A percentile compares a stretch with the other conserved stretches of the same genome.
Evolutionary conservation across 75 land plant species (phyloP).

Genomic region (Chamaecyparis obtusa): DNA sequence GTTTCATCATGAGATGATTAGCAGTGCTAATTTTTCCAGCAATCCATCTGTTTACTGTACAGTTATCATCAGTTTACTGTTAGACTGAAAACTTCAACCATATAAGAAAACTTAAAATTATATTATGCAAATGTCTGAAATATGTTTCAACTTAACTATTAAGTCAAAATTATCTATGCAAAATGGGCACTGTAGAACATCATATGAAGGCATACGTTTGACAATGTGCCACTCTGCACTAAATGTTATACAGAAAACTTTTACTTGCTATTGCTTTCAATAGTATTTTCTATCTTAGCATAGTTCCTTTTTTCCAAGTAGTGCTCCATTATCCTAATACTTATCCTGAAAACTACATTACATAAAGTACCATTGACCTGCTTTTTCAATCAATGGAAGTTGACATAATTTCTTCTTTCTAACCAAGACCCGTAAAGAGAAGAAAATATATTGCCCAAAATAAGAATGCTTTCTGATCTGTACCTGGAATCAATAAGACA

Average conservation of each 20-base stretch:
- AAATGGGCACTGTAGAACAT: not conserved
- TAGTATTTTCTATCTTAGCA: not conserved
- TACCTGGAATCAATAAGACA: conserved; percentile 91
- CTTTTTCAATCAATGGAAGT: not conserved
- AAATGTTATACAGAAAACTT: not conserved
- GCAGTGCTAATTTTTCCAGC: conserved; percentile 73
- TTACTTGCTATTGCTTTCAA: not conserved
- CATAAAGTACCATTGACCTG: not conserved
- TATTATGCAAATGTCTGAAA: not conserved
- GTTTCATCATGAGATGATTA: conserved; percentile 85
- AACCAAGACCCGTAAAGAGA: not conserved
- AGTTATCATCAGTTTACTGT: not conserved
- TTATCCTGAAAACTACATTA: not conserved
- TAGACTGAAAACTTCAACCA: not conserved
- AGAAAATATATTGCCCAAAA: not conserved
- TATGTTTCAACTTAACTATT: not conserved
- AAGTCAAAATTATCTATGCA: not conserved
- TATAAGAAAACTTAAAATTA: not conserved
- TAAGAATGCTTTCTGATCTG: not conserved
- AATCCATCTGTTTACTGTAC: conserved; percentile 86
- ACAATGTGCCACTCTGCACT: not conserved
- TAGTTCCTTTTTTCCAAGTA: not conserved
- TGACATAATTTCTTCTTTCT: not conserved
- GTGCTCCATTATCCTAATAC: not conserved
- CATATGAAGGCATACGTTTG: not conserved